phyloP scores from a whole-genome alignment of 805 yeast species.

The Candida manassasensis region DNA sequence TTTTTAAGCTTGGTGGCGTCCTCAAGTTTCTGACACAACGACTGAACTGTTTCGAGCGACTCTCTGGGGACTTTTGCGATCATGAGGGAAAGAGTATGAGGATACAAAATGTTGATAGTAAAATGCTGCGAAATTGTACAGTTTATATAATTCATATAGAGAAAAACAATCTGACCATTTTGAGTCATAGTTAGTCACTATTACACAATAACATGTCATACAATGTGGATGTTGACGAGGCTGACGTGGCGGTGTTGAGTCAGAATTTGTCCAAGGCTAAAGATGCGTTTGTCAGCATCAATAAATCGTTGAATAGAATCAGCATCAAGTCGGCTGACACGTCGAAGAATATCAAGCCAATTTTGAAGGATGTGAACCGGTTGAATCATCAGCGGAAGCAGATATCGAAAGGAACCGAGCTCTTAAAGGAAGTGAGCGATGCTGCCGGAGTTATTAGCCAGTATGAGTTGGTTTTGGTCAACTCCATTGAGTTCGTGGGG shows the following conservation, averaged over 20 bases:
- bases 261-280: constrained; percentile 63
- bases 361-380: constrained; percentile 56
- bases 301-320: constrained; percentile 50
- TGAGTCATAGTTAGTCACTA: too few species aligned
- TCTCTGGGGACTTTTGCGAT: constrained; percentile 6
- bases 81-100: not conserved
- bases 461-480: constrained; percentile 32
- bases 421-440: constrained; percentile 46
- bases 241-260: constrained; percentile 77
- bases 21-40: constrained; percentile 18
- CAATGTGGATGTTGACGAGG: constrained; percentile 61
- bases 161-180: too few species aligned
- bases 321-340: constrained; percentile 52
- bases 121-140: too few species aligned
- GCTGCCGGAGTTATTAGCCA: constrained; percentile 43
- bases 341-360: constrained; percentile 64
- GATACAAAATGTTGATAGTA: too few species aligned
- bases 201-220: too few species aligned
- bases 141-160: too few species aligned
- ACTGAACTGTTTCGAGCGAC: constrained; percentile 12
- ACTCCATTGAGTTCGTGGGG: constrained; percentile 38
- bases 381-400: constrained; percentile 52
- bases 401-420: constrained; percentile 52
- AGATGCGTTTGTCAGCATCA: constrained; percentile 50
- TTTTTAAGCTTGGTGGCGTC: constrained; percentile 13